A percentile compares a stretch with the other conserved stretches of the same genome.
Conservation (phyloP, 352 stramenopile species). For the Phytophthora foliorum region DNA sequence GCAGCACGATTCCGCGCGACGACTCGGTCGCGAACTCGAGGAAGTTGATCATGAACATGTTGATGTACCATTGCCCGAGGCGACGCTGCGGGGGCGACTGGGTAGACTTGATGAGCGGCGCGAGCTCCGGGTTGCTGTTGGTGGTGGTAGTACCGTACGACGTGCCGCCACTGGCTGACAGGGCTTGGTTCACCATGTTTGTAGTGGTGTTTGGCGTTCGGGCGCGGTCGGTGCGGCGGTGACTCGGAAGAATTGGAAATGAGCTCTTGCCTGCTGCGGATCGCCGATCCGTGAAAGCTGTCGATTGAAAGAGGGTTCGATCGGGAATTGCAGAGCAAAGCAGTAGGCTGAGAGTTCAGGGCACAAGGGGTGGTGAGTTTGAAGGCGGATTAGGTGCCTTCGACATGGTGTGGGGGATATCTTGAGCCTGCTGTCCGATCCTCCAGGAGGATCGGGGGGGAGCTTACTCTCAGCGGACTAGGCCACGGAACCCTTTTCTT, state of each 20-base stretch:
- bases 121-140: slow-evolving; percentile 13
- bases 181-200: slow-evolving; percentile 31
- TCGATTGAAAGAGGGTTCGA: slow-evolving; percentile 6
- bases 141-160: slow-evolving; percentile 19
- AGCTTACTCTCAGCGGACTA: slow-evolving; percentile 5
- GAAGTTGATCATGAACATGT: slow-evolving; percentile 87
- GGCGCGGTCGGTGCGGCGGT: neutral
- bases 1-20: slow-evolving; percentile 73
- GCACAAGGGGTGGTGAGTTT: slow-evolving; percentile 1
- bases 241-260: slow-evolving; percentile 26
- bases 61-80: slow-evolving; percentile 63
- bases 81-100: slow-evolving; percentile 45
- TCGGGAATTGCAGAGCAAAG: slow-evolving; percentile 3
- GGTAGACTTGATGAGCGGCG: slow-evolving; percentile 39
- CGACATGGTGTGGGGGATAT: slow-evolving; percentile 9
- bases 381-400: slow-evolving; percentile 24
- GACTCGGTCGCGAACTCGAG: slow-evolving; percentile 83
- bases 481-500: slow-evolving; percentile 28
- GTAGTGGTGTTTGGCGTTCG: neutral
- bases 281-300: slow-evolving; percentile 5
- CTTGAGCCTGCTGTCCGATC: slow-evolving; percentile 22
- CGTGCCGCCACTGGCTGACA: slow-evolving; percentile 19
- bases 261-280: slow-evolving; percentile 20
- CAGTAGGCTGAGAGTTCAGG: slow-evolving; percentile 4
- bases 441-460: slow-evolving; percentile 21